Base-by-base conservation (phyloP, 441 rosid genomes). In the Syzygium malaccense region DNA sequence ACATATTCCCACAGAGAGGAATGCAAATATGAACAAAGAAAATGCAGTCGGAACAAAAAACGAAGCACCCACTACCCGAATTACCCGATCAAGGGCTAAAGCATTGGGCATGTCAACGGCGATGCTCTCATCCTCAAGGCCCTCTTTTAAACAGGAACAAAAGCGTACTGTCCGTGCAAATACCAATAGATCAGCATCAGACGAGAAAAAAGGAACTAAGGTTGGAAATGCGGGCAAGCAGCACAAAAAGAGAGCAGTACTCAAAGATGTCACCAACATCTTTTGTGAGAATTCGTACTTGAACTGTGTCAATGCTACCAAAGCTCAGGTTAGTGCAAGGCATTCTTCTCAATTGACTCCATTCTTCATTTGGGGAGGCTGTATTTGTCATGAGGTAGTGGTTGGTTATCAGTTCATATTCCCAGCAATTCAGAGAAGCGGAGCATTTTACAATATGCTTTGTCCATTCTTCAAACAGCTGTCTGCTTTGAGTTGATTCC, bases 31-130 rank as follows among this genome's bases (percentile, higher is more conserved):
- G 97, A 94, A 93, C 90, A 95, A 95, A 89, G 97, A 95, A 90
- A 95, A 95, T 56, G 62, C 64, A 87, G 87, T 87, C 62, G 85
- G 91, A 85, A 91, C 93, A 87, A 89, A 91, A 89, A 91, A 80
- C 89, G 92, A 91, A 87, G 94, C 88, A 56, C 90, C 90, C 86
- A 45, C 91, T 75, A 91, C 89, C 85, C 91, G 97, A 66, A 91
- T 95, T 68, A 97, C 99, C 14, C 92, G 99, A 88, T 94, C 98
- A 87, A 94, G 94, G 85, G 95, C 98, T 89, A 95, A 93, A 87
- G 95, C 94, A 51, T 87, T 92, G 91, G 96, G 92, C 88, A 85
- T 86, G 33, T 91, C 95, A 11, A 93, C 92, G 87, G 93, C 94
- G 62, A 51, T 89, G 78, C 90, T 88, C 88, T 94, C 93, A 90